These are phyloP conservation scores for Lycium ferocissimum DNA, from an alignment of 257 asterid genomes.

Conservation along the genomic window DNA sequence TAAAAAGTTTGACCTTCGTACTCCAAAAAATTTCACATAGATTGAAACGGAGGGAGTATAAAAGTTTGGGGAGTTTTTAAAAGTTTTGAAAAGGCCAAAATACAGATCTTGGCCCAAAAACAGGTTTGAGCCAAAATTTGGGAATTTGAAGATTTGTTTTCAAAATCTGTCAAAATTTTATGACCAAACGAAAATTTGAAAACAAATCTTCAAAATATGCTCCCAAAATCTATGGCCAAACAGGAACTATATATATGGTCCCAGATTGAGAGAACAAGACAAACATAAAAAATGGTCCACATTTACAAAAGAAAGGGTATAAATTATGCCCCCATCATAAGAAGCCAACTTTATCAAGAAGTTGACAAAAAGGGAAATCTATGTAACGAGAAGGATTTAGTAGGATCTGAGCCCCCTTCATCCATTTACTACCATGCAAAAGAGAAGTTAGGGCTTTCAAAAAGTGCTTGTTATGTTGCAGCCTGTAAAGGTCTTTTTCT, in stretches of 20 bases:
- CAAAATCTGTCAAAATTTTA: no score
- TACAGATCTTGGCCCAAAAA: no score
- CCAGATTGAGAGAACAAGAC: conserved; percentile 41
- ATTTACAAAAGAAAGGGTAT: conserved; percentile 35
- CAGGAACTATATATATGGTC: conserved; percentile 29
- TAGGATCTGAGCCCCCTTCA: conserved; percentile 39
- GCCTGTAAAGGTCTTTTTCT: neutral
- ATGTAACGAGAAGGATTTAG: conserved; percentile 46
- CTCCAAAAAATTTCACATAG: no score
- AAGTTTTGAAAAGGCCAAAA: no score
- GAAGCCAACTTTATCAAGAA: conserved; percentile 54
- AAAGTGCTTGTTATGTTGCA: neutral
- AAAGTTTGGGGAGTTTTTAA: no score
- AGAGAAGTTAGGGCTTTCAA: conserved; percentile 42
- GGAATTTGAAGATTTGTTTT: no score
- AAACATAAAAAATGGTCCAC: conserved; percentile 46
- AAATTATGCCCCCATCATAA: conserved; percentile 44
- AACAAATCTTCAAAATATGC: no score
- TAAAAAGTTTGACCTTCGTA: no score
- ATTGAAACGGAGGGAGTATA: no score
- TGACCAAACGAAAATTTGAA: no score
- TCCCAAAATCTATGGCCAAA: no score
- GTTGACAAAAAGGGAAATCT: conserved; percentile 47
- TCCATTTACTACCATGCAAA: conserved; percentile 54
- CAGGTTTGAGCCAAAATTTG: no score